phyloP scores from a whole-genome alignment of 2,329 filamentous ascomycete species.

The Dissoconium aciculare region DNA sequence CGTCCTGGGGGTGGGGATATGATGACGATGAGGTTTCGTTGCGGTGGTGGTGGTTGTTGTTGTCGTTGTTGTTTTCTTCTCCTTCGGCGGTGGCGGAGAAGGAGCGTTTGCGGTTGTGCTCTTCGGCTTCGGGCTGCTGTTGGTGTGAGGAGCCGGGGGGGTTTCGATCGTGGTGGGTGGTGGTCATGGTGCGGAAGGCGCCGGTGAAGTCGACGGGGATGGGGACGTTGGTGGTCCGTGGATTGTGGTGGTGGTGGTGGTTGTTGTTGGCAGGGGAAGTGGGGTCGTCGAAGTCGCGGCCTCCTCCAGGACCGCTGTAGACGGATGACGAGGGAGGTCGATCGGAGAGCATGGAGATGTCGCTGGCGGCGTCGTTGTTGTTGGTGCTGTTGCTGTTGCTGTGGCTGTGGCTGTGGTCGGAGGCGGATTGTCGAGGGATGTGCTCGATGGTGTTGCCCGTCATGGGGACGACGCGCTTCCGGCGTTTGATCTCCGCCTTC shows the following conservation, averaged over 20 bases:
- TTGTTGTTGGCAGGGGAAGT: not conserved
- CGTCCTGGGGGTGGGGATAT: conserved; percentile 14
- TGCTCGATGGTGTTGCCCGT: conserved; percentile 26
- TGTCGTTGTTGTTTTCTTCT: conserved; percentile 6
- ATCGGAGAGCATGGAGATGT: conserved; percentile 10
- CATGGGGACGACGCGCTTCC: conserved; percentile 87
- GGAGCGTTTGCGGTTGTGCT: conserved; percentile 44
- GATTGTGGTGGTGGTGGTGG: not conserved
- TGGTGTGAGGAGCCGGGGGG: conserved; percentile 13
- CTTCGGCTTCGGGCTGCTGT: conserved; percentile 13
- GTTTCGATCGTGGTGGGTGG: no score
- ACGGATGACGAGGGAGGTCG: conserved; percentile 5
- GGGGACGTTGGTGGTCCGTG: conserved; percentile 7
- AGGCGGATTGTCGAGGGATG: conserved; percentile 17
- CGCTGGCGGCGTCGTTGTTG: conserved; percentile 15
- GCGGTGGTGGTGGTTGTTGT: not conserved
- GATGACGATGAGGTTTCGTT: no score
- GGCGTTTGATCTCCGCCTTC: conserved; percentile 87
- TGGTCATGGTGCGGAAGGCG: conserved; percentile 11
- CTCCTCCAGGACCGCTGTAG: not conserved
- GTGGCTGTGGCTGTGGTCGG: not conserved
- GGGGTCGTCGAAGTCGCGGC: no score
- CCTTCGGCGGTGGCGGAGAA: conserved; percentile 37
- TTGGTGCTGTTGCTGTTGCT: conserved; percentile 5
- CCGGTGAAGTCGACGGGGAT: conserved; percentile 27